Evolutionary conservation across 305 asterid genomes (phyloP).

Genomic region (Euphrasia arctica): DNA sequence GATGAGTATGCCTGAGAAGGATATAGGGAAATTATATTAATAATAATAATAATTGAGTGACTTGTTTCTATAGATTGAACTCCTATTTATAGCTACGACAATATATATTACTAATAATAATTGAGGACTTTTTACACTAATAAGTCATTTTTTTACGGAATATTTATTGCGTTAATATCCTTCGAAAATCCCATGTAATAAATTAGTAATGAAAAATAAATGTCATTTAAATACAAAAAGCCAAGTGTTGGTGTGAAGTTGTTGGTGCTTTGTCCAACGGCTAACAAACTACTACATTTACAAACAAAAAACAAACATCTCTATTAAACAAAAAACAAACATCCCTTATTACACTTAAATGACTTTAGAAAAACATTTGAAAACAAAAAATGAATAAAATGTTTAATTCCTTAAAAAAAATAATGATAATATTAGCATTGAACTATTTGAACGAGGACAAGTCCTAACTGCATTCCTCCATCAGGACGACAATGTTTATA

Average conservation of each 20-base stretch:
- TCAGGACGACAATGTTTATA: too few species aligned
- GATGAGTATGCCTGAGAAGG: too few species aligned
- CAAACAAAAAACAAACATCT: background rate
- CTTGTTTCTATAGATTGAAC: background rate
- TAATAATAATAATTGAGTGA: too few species aligned
- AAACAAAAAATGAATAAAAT: background rate
- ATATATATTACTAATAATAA: too few species aligned
- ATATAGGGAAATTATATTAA: too few species aligned
- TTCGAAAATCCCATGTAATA: background rate
- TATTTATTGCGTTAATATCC: background rate
- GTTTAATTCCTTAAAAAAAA: background rate
- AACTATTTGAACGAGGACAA: too few species aligned
- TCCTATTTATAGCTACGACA: background rate
- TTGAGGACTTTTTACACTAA: too few species aligned
- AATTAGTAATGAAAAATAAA: background rate
- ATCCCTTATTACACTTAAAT: background rate
- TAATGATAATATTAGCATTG: background rate
- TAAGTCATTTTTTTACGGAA: too few species aligned
- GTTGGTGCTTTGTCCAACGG: conserved; percentile 8
- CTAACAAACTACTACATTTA: conserved; percentile 13
- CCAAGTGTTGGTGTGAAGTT: conserved; percentile 4
- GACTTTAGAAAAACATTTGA: background rate
- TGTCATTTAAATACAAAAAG: background rate
- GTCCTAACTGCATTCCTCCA: too few species aligned
- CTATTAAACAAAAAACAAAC: background rate